These are phyloP conservation scores for Phytophthora multivora DNA, from an alignment of 352 stramenopile genomes.

Conservation along the genomic window DNA sequence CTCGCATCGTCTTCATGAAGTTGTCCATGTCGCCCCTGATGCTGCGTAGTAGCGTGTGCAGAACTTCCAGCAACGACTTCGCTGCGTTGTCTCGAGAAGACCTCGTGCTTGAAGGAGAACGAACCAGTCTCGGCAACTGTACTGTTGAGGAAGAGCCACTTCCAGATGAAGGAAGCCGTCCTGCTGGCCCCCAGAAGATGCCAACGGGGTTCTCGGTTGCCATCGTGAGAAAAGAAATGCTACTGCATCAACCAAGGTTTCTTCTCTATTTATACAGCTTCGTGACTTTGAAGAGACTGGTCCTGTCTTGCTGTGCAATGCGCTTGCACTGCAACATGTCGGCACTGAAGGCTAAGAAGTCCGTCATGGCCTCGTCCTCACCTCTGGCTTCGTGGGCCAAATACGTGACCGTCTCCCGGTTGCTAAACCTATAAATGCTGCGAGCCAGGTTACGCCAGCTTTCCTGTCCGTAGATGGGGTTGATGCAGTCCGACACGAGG, in stretches of 20 bases:
- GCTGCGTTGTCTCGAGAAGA: conserved; percentile 15
- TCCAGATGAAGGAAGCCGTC: not conserved
- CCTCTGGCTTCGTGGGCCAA: conserved; percentile 73
- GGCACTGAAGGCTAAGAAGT: conserved; percentile 66
- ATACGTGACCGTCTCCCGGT: conserved; percentile 60
- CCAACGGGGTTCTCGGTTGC: conserved; percentile 20
- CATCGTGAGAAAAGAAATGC: not conserved
- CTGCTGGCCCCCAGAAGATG: conserved; percentile 36
- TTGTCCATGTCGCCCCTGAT: conserved; percentile 40
- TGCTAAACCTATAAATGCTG: conserved; percentile 68
- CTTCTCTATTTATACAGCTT: conserved; percentile 28
- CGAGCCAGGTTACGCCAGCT: conserved; percentile 78
- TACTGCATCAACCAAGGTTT: too few relatives aligned
- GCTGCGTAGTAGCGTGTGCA: conserved; percentile 53
- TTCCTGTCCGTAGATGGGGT: conserved; percentile 82
- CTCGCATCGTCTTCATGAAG: conserved; percentile 39
- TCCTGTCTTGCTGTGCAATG: conserved; percentile 45
- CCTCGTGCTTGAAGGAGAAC: conserved; percentile 2
- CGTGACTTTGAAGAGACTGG: conserved; percentile 64
- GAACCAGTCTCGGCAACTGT: conserved; percentile 9
- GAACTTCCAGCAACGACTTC: conserved; percentile 44
- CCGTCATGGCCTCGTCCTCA: conserved; percentile 71
- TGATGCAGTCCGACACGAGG: conserved; percentile 86
- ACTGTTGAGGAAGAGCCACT: not conserved
- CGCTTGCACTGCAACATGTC: conserved; percentile 43